Base-by-base conservation (phyloP, 352 stramenopile genomes). In the Blastocystis sp. region DNA sequence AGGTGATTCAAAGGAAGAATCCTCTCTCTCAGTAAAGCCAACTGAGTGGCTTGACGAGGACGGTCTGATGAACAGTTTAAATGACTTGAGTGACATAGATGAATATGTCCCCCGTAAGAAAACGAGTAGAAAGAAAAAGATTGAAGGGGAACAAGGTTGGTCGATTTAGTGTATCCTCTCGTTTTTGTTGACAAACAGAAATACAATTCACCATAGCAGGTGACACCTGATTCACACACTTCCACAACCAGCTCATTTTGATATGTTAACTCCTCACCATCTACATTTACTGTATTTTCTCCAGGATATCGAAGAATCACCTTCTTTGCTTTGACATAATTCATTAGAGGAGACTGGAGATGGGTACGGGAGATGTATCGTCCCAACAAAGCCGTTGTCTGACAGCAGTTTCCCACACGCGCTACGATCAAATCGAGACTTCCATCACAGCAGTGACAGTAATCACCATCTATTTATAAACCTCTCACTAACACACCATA, bases 261-360 rank as follows among this genome's bases (percentile, higher is more conserved):
- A 78, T 89, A 89, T 2, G 63, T 89, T 20, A 79, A n/a, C n/a
- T 89, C 78, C 30, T 89, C 78, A 13, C 78, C 78, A 78, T 89
- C 78, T 16, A 89, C 47, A 62, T 89, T 89, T 8, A 89, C 78
- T n/a, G 66, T 79, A 39, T 89, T 89, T 54, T 89, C 78, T 18
- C 78, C 78, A 4, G 63, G 63, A 76, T 89, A 76, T 24, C 20
- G 47, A 39, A 89, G 50, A 8, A 89, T 45, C 39, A 89, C 78
- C 43, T 62, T 63, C 66, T 89, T 89, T 16, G 66, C 78, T 39
- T 89, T 89, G 24, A 79, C 59, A 59, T 89, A 89, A 39, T 76
- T 43, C 78, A 89, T 89, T 30, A 89, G 56, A 34, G 63, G 63
- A 30, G 78, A 89, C 26, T 89, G 37, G 18, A 89, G 43, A 66